Base-by-base conservation (phyloP, 495 filamentous ascomycete species). In the Neurospora discreta region DNA sequence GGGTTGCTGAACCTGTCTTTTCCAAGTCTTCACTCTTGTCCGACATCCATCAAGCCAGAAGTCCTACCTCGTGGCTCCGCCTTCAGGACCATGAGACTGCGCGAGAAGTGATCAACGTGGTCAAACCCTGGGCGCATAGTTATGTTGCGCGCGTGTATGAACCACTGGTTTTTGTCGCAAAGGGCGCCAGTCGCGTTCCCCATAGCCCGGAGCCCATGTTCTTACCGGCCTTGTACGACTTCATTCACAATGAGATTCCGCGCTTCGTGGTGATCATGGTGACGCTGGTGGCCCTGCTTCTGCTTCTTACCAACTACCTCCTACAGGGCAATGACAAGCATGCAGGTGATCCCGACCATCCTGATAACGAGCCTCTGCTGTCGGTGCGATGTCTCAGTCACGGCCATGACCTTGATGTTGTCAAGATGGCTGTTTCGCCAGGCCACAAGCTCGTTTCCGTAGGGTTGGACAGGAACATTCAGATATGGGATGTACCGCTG, bases 21-120 rank as follows among this genome's bases (percentile, higher is more conserved):
- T 77, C 82, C n/a, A 81, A 81, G 75, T 75, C 82, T 44, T 78
- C 83, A 1, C 71, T 81, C 3, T 74, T 85, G 41, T 79, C 81
- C 15, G 83, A 86, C 58, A 85, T 92, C 71, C 87, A 92, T 73
- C 89, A 91, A 74, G 89, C 89, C 10, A 82, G 90, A 46, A 89
- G 88, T 42, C 90, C 90, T 8, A 87, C 86, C 10, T 87, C 90
- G 33, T 93, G 91, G 91, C 81, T 93, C 41, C 83, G 85, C 20
- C 83, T 92, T 73, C 91, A 93, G 80, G 91, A 92, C 72, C 88
- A 91, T 74, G 86, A 91, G 72, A 92, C 91, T 0, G 90, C 89
- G 9, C 85, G 85, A 69, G 91, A 93, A 74, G 82, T 92, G 16
- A 90, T 93, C 76, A 83, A 84, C 33, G 82, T 90, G 10, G 84